Evolutionary conservation across 345 rosid species (phyloP).

Genomic region (Corchorus olitorius): DNA sequence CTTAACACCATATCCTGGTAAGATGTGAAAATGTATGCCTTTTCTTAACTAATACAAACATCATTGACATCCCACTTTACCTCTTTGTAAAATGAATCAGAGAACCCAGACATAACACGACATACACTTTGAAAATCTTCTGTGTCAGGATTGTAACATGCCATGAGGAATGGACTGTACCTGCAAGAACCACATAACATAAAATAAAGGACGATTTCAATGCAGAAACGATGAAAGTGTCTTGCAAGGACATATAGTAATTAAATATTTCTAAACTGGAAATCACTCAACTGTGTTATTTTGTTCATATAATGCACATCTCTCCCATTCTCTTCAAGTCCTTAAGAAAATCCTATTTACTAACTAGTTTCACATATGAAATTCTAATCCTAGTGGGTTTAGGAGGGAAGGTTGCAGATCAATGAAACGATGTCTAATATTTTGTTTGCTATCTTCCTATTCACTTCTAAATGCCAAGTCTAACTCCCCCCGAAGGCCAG

Average conservation of each 20-base stretch:
- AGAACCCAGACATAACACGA: slow-evolving; percentile 92
- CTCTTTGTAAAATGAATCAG: slow-evolving; percentile 84
- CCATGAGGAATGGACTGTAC: slow-evolving; percentile 95
- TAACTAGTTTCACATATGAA: not conserved
- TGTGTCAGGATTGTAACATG: slow-evolving; percentile 78
- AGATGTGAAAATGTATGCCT: slow-evolving; percentile 10
- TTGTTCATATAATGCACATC: slow-evolving; percentile 3
- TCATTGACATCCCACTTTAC: slow-evolving; percentile 33
- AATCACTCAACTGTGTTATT: slow-evolving; percentile 6
- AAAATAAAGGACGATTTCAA: not conserved
- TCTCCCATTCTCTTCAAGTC: not conserved
- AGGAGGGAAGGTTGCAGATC: not conserved
- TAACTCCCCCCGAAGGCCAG: not conserved
- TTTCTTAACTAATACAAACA: slow-evolving; percentile 6
- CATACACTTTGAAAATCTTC: slow-evolving; percentile 88
- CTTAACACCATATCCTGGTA: slow-evolving; percentile 7
- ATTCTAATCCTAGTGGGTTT: not conserved
- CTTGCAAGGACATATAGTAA: not conserved
- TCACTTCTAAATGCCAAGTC: not conserved
- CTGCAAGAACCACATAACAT: slow-evolving; percentile 37
- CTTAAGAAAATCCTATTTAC: not conserved
- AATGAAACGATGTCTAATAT: not conserved
- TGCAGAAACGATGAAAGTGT: not conserved
- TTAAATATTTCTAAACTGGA: too few species aligned
- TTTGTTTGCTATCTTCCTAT: not conserved